phyloP scores from a whole-genome alignment of 148 eudicot genomes.

The Chenopodium suecicum region DNA sequence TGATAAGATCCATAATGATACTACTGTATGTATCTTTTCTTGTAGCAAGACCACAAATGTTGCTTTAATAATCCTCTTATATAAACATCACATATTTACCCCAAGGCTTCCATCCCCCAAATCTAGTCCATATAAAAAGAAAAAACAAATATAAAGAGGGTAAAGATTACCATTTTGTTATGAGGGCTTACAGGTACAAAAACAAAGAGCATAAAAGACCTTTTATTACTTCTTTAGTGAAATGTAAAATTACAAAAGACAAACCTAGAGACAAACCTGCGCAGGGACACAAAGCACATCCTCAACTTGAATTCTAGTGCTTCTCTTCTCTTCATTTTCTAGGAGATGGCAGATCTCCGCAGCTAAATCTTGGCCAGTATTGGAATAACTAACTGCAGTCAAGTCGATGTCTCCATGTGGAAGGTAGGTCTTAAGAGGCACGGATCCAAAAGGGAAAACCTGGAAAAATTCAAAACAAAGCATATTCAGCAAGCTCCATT shows the following conservation, averaged over 20 bases:
- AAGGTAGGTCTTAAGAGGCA: slow-evolving; percentile 59
- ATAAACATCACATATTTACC: background rate
- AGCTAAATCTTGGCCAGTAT: slow-evolving; percentile 29
- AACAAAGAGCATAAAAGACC: background rate
- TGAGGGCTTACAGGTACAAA: background rate
- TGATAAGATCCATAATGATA: background rate
- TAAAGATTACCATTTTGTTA: background rate
- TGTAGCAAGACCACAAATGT: background rate
- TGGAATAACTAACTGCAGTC: slow-evolving; percentile 32
- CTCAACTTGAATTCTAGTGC: slow-evolving; percentile 33
- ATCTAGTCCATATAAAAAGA: background rate
- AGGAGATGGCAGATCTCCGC: slow-evolving; percentile 33
- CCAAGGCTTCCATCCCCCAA: background rate
- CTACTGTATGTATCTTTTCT: background rate
- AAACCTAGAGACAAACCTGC: slow-evolving; percentile 38
- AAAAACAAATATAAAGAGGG: background rate
- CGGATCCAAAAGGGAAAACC: slow-evolving; percentile 54
- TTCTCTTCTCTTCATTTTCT: slow-evolving; percentile 28
- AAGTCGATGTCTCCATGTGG: slow-evolving; percentile 56
- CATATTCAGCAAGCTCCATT: slow-evolving; percentile 5
- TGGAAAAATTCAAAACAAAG: slow-evolving; percentile 21
- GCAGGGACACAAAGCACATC: slow-evolving; percentile 47
- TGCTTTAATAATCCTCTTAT: background rate
- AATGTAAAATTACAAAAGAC: slow-evolving; percentile 10
- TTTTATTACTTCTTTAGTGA: slow-evolving; percentile 1